Base-by-base conservation (phyloP, 495 filamentous ascomycete genomes). In the Penicillium ucsense region DNA sequence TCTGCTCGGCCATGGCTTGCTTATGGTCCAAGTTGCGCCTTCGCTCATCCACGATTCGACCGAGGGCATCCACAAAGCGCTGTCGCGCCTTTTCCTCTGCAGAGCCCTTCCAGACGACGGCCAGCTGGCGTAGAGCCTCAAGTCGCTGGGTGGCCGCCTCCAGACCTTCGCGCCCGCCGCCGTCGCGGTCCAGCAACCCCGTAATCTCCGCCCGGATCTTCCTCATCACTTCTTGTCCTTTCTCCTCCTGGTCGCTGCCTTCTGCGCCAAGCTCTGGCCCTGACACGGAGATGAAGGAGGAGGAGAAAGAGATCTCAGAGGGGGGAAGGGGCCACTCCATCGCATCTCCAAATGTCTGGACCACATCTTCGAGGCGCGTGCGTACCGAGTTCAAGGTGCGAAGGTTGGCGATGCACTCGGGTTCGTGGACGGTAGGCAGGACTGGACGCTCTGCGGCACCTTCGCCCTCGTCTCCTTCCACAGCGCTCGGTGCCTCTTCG, bases 291-390 rank as follows among this genome's bases (percentile, higher is more conserved):
- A 90, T 82, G 55, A 92, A 86, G 0, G 82, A 85, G 1, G 84
- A 86, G 10, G 81, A 76, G 46, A 86, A 56, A 3, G 80, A 84
- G 5, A 82, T 70, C 50, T 86, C 82, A 1, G 85, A 88, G 1
- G 88, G 90, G 2, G 90, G 86, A 36, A 97, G 77, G 8, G 86
- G 82, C 77, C 92, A 96, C 53, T 89, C 81, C 82, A 97, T 91
- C 7, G 94, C 94, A 50, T 89, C 83, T 45, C 89, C 89, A 59
- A 97, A 98, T 27, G 82, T 84, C 61, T 85, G 82, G 40, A 95
- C 86, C 5, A 95, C 88, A 1, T 83, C 76, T 56, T 95, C 88
- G 8, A 98, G 73, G 10, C 88, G 82, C 1, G 79, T 66, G 46
- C 89, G 83, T 11, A 95, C 88, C n/a, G 80, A 75, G 20, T 83